Conservation (phyloP, 1,284 basidiomycete genomes). For the Rhodofomes roseus region DNA sequence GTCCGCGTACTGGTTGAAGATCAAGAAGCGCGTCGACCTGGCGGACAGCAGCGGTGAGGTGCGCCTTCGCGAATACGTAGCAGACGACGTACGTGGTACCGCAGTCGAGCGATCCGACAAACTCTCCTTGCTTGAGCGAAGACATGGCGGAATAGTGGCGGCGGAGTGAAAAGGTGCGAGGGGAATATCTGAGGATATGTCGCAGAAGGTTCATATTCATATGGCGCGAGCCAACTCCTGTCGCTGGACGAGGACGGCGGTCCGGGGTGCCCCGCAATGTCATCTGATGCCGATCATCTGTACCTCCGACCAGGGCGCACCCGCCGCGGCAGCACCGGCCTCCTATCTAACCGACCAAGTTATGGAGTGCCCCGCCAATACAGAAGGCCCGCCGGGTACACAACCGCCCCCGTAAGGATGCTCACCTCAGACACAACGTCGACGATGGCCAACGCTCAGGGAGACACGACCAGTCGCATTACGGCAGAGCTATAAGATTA, state of each 20-base stretch:
- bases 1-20: conserved; percentile 88
- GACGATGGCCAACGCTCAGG: background rate
- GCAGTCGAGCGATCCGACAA: conserved; percentile 88
- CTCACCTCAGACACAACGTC: background rate
- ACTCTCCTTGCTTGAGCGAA: conserved; percentile 60
- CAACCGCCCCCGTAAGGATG: background rate
- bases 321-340: background rate
- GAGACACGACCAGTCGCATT: background rate
- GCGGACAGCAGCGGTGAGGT: conserved; percentile 2
- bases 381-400: background rate
- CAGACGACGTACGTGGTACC: conserved; percentile 77
- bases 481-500: background rate
- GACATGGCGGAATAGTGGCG: conserved; percentile 28
- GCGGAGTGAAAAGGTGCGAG: conserved; percentile 2
- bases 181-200: background rate
- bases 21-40: conserved; percentile 91
- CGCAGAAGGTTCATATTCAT: conserved; percentile 4
- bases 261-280: conserved; percentile 5
- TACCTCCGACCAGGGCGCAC: background rate
- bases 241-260: background rate
- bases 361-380: background rate
- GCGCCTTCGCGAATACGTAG: background rate
- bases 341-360: background rate
- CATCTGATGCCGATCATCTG: conserved; percentile 8
- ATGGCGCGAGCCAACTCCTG: conserved; percentile 1